Evolutionary conservation across 495 filamentous ascomycete genomes (phyloP).

Genomic region (Tuber umbilicatum): DNA sequence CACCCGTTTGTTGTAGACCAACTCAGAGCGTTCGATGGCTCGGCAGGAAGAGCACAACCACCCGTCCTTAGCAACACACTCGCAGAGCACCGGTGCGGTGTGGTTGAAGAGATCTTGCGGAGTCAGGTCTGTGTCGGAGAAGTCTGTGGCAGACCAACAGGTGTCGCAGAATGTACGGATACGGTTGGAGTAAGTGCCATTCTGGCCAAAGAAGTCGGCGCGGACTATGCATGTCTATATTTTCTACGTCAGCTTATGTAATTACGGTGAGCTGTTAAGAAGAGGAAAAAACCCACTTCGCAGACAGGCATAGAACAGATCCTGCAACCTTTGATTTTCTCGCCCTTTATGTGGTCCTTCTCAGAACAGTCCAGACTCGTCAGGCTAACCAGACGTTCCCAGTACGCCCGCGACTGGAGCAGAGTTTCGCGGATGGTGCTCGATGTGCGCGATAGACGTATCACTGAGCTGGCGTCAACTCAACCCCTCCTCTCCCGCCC

Average conservation of each 20-base stretch:
- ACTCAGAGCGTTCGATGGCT: slow-evolving; percentile 20
- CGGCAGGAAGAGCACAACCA: slow-evolving; percentile 30
- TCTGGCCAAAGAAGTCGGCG: slow-evolving; percentile 31
- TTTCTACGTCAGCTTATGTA: slow-evolving; percentile 4
- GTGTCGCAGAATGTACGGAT: slow-evolving; percentile 33
- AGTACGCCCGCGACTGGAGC: slow-evolving; percentile 23
- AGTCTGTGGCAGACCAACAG: slow-evolving; percentile 32
- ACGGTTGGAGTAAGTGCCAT: slow-evolving; percentile 31
- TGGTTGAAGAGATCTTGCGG: background rate
- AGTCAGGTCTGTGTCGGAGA: slow-evolving; percentile 17
- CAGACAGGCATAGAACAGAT: slow-evolving; percentile 34
- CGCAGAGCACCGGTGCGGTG: slow-evolving; percentile 18
- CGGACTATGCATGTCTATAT: slow-evolving; percentile 33
- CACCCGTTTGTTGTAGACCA: slow-evolving; percentile 19
- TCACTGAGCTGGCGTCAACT: slow-evolving; percentile 15
- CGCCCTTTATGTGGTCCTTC: slow-evolving; percentile 23
- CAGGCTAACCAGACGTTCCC: slow-evolving; percentile 22
- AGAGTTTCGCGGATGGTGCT: slow-evolving; percentile 31
- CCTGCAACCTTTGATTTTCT: slow-evolving; percentile 26
- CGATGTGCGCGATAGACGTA: slow-evolving; percentile 32
- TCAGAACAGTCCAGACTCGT: slow-evolving; percentile 27
- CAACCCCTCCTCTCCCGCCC: background rate
- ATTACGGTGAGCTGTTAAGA: background rate
- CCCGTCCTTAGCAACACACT: slow-evolving; percentile 28
- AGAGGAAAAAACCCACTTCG: slow-evolving; percentile 10